Conservation (phyloP, 495 filamentous ascomycete species). For the Tuber indicum region DNA sequence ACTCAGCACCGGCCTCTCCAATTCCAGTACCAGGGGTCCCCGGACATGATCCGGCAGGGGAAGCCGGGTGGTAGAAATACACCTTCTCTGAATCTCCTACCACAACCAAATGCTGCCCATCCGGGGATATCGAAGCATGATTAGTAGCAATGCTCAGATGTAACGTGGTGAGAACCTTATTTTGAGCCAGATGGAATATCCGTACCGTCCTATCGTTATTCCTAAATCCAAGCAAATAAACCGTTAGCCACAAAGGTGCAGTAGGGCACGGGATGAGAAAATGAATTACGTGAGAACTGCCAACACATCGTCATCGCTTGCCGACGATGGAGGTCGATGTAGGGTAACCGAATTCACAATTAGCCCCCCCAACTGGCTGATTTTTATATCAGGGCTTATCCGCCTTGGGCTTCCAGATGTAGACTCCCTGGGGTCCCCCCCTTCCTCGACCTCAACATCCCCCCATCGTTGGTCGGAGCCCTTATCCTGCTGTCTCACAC, state of each 20-base stretch:
- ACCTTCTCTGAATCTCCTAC: conserved; percentile 78
- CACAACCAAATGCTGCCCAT: conserved; percentile 70
- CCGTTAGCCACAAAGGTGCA: conserved; percentile 26
- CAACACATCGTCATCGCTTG: conserved; percentile 53
- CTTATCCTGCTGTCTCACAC: conserved; percentile 47
- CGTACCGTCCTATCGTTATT: conserved; percentile 89
- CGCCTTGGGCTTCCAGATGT: conserved; percentile 12
- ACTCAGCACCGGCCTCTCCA: conserved; percentile 42
- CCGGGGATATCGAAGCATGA: conserved; percentile 83
- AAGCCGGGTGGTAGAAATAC: conserved; percentile 63
- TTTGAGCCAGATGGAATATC: conserved; percentile 63
- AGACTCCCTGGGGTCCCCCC: conserved; percentile 6
- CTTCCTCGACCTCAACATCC: conserved; percentile 16
- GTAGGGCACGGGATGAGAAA: conserved; percentile 6
- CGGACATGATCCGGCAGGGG: conserved; percentile 31
- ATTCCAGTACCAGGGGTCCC: conserved; percentile 41
- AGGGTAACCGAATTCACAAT: conserved; percentile 70
- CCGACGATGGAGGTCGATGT: conserved; percentile 53
- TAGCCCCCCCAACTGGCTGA: conserved; percentile 51
- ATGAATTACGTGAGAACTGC: conserved; percentile 56
- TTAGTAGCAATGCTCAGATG: conserved; percentile 77
- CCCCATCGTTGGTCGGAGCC: conserved; percentile 9
- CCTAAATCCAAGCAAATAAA: conserved; percentile 40
- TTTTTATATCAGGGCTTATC: conserved; percentile 47
- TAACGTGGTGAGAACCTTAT: conserved; percentile 58